Evolutionary conservation across 345 rosid species (phyloP), one percentile per base, ranked within the genome.

Genomic region (Salix udensis): DNA sequence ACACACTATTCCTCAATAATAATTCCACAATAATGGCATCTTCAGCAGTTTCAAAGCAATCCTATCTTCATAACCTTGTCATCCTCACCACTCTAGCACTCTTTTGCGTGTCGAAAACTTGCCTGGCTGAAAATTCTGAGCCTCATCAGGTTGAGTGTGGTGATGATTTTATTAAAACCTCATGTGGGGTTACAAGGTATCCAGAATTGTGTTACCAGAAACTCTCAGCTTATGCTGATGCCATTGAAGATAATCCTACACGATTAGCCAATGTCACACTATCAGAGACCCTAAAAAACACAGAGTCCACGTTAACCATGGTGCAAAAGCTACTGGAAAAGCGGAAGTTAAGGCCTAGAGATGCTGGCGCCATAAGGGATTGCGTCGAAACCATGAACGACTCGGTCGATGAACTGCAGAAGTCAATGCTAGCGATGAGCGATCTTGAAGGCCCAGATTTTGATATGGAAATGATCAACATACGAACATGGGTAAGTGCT

Each of bases 401-500:
- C 68, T 80, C 81, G 30, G 77, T 81, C 2, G 81, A 85, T 55
- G 86, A 84, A 69, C 80, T 84, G 1, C 72, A 65, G 53, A 67
- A 66, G 61, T 85, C 86, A 30, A 16, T 84, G 80, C 60, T 16
- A 11, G 74, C 79, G 68, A 82, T 86, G 88, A 80, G 65, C 74
- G 72, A 79, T 36, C 72, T 82, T 19, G 50, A 73, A 42, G 88
- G 85, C 11, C 82, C 85, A 15, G 85, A 78, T 48, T 85, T 88
- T 31, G 73, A 72, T 24, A 34, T 80, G 64, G 67, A 82, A 66
- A 81, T 82, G 76, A 68, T 78, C 19, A 74, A 84, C 31, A 48
- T 88, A n/a, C 76, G 81, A 66, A 85, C 87, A 14, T 84, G 87
- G 90, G 87, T 84, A 36, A 88, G 86, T 72, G 86, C 90, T 70